Evolutionary conservation across 192 early-diverging fungal species (phyloP), one percentile per base, ranked within the genome.

Genomic region (Mortierella claussenii): DNA sequence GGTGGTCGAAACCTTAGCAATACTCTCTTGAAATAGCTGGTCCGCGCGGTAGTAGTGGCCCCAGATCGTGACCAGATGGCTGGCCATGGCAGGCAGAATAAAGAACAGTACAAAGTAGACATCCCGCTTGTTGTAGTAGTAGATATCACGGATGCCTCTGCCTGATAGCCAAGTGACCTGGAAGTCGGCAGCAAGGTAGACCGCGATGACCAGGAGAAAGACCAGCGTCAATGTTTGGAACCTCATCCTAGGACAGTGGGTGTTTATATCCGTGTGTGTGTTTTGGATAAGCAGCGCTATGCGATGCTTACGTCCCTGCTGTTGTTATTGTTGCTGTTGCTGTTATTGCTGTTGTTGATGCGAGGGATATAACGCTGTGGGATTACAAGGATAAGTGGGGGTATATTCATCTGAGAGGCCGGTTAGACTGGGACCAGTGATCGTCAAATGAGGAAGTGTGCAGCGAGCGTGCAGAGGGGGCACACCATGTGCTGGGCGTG

Each of bases 51-150:
- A 75, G 20, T 75, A 75, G 34, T 75, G 71, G 26, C 71, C 71
- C 71, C 71, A 75, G 44, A 75, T 75, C 8, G 71, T 75, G 58
- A 75, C 24, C 12, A 75, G 15, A 43, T 75, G 71, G 15, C 53
- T 55, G 49, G 40, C 24, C 13, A 75, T 47, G 0, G 71, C 63
- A 2, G 71, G 71, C 15, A 48, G 9, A 36, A 60, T 45, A 31
- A 66, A 66, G 8, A 75, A 31, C 0, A 20, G 1, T 4, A 75
- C 34, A 31, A 66, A 75, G 24, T 55, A 49, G 11, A 60, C 9
- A 9, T 75, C 71, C 13, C 71, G 26, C n/a, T 34, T 33, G 63
- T 75, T 75, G 44, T 60, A 66, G 51, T 37, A 42, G 21, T 65
- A 65, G 34, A 75, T 49, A 21, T 59, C 56, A 10, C 32, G n/a